Evolutionary conservation across 768 basidiomycete species (phyloP), one percentile per base, ranked within the genome.

Genomic region (Russula compacta): DNA sequence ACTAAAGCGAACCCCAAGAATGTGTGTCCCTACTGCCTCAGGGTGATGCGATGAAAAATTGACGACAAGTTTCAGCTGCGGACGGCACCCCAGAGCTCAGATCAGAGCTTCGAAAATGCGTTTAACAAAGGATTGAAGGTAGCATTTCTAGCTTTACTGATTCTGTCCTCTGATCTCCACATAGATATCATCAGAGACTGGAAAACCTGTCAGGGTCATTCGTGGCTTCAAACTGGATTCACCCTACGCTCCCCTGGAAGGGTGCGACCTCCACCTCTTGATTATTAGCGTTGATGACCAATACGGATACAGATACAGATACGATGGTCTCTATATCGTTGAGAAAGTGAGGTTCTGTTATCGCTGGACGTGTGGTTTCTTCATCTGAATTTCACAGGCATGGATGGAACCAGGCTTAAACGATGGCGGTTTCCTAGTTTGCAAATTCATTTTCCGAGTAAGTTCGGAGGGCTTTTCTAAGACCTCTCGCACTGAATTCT

Each of bases 291-390:
- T 36, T 47, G 21, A 52, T 32, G 12, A 21, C 46, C 19, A 32
- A 53, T 40, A 7, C 35, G 21, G 12, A 21, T 39, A 59, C 56
- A 89, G 89, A 29, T 97, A 94, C 70, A 84, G 92, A 9, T 97
- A 97, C 68, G 93, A 95, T 67, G 94, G 94, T 1, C 76, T 97
- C 11, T 97, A 95, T 69, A 74, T 68, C 2, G 87, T 92, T 15
- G 87, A 87, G 72, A 84, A 84, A 76, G 89, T 82, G 62, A 52
- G 74, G 46, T 33, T 35, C 29, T 53, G 19, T 57, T 32, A 6
- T 50, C 39, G 17, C 9, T 53, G 4, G 4, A 6, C 6, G 0
- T 12, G 19, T 12, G 21, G 15, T 9, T 51, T 44, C 55, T 59
- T 35, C 35, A 60, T 69, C 1, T 59, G 66, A 46, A 2, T 39